Base-by-base conservation (phyloP, 805 yeast genomes). In the Debaryomyces castellii region DNA sequence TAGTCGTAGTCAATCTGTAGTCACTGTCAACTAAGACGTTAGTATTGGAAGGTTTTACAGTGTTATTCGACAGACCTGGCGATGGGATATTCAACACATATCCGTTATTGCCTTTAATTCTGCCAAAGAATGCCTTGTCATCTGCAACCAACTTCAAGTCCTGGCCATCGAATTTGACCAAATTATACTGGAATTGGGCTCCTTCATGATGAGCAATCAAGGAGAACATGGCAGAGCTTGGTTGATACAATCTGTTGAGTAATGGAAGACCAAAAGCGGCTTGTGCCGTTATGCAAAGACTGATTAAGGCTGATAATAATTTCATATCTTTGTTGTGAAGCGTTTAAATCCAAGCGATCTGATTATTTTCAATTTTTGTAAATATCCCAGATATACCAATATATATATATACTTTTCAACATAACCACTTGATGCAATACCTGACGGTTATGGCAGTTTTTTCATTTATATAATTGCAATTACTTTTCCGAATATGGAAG, bases 121-220 rank as follows among this genome's bases (percentile, higher is more conserved):
- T 59, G 18, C 71, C 73, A 37, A 67, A 65, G 46, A 67, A 65
- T 10, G 70, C 69, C 32, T 54, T 45, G 16, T 60, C 67, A 40
- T 67, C 71, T 4, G 62, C 61, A 17, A 53, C 57, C 44, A 67
- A 57, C 16, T 58, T 51, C 46, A 67, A 55, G 40, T 64, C 66
- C 14, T 50, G 47, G 5, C 70, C 71, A 43, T 67, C 60, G 47
- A 59, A 66, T 44, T 66, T 67, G 38, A 67, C 63, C 45, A 67
- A 57, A 48, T 66, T 49, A 49, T 64, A 62, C 37, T 62, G 63
- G 54, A 67, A 65, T 14, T 55, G 57, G 0, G 59, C 60, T 7
- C 73, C 73, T 27, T 61, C 48, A 45, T 66, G 70, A 24, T 59
- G 63, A 1, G 73, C 71, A 50, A 67, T 63, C 23, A 67, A 57